Base-by-base conservation (phyloP, 2,329 filamentous ascomycete species). In the Penicillium sp. region DNA sequence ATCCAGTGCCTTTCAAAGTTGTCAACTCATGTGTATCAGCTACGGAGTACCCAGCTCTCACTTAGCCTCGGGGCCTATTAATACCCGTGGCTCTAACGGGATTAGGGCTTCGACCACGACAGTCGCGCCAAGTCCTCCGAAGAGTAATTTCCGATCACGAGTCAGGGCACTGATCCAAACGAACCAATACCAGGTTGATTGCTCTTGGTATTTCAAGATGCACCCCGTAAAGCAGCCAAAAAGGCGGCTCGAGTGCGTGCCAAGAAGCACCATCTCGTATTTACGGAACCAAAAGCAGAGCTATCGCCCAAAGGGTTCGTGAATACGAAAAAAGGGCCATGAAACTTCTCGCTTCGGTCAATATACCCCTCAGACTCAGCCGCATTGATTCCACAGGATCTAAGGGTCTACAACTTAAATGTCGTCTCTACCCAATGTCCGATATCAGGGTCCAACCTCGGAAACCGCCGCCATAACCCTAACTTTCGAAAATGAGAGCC, bases 191-290 rank as follows among this genome's bases (percentile, higher is more conserved):
- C 38, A n/a, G 16, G 5, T 21, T n/a, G 38, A 21, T 2, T 18
- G 7, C n/a, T 40, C 38, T 40, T 40, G 38, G 38, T 21, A 40
- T 21, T 9, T 40, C 38, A 18, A 40, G 18, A 40, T 21, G 18
- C 16, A 51, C 13, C 31, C 24, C 36, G 27, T 49, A 49, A 39
- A 51, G 8, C 2, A 46, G 40, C 21, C 4, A 18, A 49, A 51
- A 50, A 56, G 45, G 53, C 51, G 58, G 51, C 58, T 60, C 45
- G 54, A 60, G 52, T 27, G 49, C 34, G 27, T 31, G 59, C 58
- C 51, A 62, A 60, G 56, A 31, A 39, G 14, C 46, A 45, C 38
- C 34, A 46, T 29, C 58, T 61, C 60, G 60, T 62, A 60, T 61
- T 60, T 32, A n/a, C 49, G 34, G 43, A n/a, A 27, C 45, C 46